Evolutionary conservation across 2,329 filamentous ascomycete species (phyloP).

Genomic region (Xylariaceae sp.): DNA sequence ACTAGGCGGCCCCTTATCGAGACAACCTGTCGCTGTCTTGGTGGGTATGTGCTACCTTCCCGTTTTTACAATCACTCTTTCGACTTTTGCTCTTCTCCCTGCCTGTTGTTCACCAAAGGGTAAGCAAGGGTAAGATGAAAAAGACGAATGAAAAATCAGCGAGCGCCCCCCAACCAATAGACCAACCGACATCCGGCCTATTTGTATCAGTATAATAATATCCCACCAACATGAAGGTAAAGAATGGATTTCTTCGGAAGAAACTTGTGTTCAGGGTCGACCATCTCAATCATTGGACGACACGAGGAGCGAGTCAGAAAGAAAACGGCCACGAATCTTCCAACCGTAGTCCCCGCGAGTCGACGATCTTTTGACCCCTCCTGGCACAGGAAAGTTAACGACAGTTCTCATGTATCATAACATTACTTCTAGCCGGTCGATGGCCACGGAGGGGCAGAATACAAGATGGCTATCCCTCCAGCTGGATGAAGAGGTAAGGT

Average conservation of each 20-base stretch:
- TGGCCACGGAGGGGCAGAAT: constrained; percentile 11
- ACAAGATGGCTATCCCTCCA: constrained; percentile 21
- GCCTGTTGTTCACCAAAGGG: constrained; percentile 32
- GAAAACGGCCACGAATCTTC: background rate
- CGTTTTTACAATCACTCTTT: constrained; percentile 29
- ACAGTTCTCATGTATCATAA: constrained; percentile 23
- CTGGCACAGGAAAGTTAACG: constrained; percentile 29
- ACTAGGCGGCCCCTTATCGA: constrained; percentile 41
- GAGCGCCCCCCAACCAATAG: constrained; percentile 4
- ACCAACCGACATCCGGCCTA: constrained; percentile 4
- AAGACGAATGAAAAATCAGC: constrained; percentile 13
- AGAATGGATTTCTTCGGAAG: constrained; percentile 7
- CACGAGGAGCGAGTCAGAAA: background rate
- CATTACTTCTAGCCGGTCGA: constrained; percentile 23
- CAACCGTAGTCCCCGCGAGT: constrained; percentile 5
- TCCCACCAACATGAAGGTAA: constrained; percentile 16
- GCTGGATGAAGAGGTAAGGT: constrained; percentile 43
- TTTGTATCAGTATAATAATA: constrained; percentile 19
- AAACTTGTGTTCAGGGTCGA: constrained; percentile 3
- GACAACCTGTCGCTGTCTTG: constrained; percentile 28
- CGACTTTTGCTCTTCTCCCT: constrained; percentile 29
- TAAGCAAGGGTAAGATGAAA: constrained; percentile 34
- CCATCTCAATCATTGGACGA: background rate
- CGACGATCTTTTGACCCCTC: constrained; percentile 13
- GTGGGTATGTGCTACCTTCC: constrained; percentile 44